A percentile compares a stretch with the other conserved stretches of the same genome.
These are phyloP conservation scores for Straminergon stramineum DNA, from an alignment of 225 moss, liverwort and hornwort species.

Conservation along the genomic window DNA sequence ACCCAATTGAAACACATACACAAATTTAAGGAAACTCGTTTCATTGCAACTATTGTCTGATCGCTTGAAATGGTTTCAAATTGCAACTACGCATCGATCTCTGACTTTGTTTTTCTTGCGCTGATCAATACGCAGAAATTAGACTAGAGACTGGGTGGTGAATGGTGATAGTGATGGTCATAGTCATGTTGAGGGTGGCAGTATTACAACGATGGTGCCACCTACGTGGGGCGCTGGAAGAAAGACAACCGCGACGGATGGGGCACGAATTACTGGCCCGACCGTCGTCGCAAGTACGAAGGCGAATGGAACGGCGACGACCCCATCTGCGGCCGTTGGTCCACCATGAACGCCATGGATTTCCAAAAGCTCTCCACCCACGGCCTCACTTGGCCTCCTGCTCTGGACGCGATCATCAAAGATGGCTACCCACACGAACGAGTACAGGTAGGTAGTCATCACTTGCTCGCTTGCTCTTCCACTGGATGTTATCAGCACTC, in stretches of 20 bases:
- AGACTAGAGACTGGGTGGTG: neutral
- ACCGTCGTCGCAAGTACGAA: slow-evolving; percentile 63
- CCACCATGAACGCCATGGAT: slow-evolving; percentile 53
- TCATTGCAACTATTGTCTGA: neutral
- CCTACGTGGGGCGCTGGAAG: slow-evolving; percentile 61
- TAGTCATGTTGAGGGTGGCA: neutral
- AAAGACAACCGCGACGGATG: slow-evolving; percentile 86
- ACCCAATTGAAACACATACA: neutral
- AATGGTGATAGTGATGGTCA: neutral
- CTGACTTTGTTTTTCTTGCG: neutral
- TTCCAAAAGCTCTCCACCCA: slow-evolving; percentile 34
- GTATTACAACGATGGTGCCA: slow-evolving; percentile 68
- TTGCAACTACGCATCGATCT: neutral
- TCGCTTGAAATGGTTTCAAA: neutral
- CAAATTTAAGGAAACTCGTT: neutral
- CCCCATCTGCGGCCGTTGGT: slow-evolving; percentile 70
- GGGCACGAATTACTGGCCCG: slow-evolving; percentile 81
- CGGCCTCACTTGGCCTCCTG: slow-evolving; percentile 50
- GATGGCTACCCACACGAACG: slow-evolving; percentile 40
- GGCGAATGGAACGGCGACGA: slow-evolving; percentile 93
- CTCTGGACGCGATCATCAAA: slow-evolving; percentile 14
- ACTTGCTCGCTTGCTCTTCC: neutral
- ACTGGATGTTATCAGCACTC: no score
- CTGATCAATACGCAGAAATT: neutral
- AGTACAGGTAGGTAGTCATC: slow-evolving; percentile 9